Evolutionary conservation across 176 grass and related monocot species (phyloP).

Genomic region (Tillandsia leiboldiana): DNA sequence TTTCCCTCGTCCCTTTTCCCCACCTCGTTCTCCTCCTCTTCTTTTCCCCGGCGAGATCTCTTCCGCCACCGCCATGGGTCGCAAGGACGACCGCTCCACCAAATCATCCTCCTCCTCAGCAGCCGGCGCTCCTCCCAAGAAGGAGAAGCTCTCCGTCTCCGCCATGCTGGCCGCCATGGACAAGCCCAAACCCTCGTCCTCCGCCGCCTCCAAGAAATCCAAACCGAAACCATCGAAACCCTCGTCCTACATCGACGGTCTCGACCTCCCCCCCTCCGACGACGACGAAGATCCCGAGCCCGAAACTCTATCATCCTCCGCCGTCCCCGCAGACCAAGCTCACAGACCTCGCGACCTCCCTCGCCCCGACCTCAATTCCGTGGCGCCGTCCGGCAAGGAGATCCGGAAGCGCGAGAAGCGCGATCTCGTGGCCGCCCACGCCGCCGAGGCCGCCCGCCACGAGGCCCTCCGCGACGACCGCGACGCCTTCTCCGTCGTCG

Average conservation of each 20-base stretch:
- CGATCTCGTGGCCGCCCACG: slow-evolving; percentile 41
- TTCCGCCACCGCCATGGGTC: slow-evolving; percentile 39
- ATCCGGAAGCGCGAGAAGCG: slow-evolving; percentile 81
- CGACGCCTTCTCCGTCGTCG: slow-evolving; percentile 86
- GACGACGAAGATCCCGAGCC: slow-evolving; percentile 48
- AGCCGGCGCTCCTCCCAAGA: slow-evolving; percentile 24
- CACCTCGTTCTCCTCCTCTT: background rate
- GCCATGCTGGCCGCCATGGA: slow-evolving; percentile 94
- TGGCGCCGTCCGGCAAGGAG: slow-evolving; percentile 49
- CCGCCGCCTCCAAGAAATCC: slow-evolving; percentile 15
- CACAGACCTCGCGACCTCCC: slow-evolving; percentile 11
- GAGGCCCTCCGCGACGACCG: slow-evolving; percentile 83
- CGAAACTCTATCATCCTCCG: slow-evolving; percentile 9
- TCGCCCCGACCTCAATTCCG: slow-evolving; percentile 32
- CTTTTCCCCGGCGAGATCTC: background rate
- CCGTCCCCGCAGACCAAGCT: background rate
- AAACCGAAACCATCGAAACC: slow-evolving; percentile 30
- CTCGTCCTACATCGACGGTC: slow-evolving; percentile 57
- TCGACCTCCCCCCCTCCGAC: slow-evolving; percentile 77
- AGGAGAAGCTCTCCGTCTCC: slow-evolving; percentile 65
- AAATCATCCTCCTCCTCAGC: slow-evolving; percentile 27
- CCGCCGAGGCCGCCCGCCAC: slow-evolving; percentile 40
- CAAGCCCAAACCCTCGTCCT: slow-evolving; percentile 16
- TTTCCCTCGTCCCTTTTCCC: too few relatives aligned
- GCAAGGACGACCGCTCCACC: slow-evolving; percentile 37